Percentiles rank a stretch among this genome's conserved stretches.
Evolutionary conservation across 345 rosid genomes (phyloP).

Genomic region (Moricandia arvensis): DNA sequence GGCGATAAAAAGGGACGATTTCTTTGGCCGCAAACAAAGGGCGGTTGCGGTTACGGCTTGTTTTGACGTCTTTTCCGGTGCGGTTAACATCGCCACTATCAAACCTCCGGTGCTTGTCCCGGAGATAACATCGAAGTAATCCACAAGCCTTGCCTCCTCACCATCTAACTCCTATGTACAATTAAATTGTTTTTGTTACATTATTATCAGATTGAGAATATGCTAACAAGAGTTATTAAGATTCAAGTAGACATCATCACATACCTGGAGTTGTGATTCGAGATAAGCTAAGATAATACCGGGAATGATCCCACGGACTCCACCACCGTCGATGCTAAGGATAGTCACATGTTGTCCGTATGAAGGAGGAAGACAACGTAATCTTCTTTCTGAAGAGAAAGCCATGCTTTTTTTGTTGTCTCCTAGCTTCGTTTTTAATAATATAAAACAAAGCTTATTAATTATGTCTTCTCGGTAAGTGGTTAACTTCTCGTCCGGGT

Average conservation of each 20-base stretch:
- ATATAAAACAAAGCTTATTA: not conserved
- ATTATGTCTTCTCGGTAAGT: slow-evolving; percentile 1
- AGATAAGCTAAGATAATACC: slow-evolving; percentile 54
- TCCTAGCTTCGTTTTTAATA: not conserved
- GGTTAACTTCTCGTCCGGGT: not conserved
- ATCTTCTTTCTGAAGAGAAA: slow-evolving; percentile 1
- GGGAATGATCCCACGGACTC: slow-evolving; percentile 66
- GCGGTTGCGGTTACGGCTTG: slow-evolving; percentile 35
- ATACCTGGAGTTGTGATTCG: slow-evolving; percentile 68
- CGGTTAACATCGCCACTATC: slow-evolving; percentile 56
- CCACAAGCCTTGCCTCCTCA: slow-evolving; percentile 63
- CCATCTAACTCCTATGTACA: slow-evolving; percentile 59
- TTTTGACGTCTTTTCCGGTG: slow-evolving; percentile 33
- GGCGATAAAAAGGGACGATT: slow-evolving; percentile 57
- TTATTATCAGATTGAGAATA: not conserved
- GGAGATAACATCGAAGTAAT: slow-evolving; percentile 73
- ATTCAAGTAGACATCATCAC: not conserved
- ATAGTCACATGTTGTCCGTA: slow-evolving; percentile 50
- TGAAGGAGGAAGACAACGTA: slow-evolving; percentile 44
- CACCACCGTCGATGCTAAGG: slow-evolving; percentile 79
- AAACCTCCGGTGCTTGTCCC: slow-evolving; percentile 83
- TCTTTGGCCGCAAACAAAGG: slow-evolving; percentile 53
- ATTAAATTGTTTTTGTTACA: not conserved
- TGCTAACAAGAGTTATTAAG: not conserved
- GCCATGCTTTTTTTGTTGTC: not conserved